phyloP scores from a whole-genome alignment of 805 yeast genomes.

The Pichia manshurica region DNA sequence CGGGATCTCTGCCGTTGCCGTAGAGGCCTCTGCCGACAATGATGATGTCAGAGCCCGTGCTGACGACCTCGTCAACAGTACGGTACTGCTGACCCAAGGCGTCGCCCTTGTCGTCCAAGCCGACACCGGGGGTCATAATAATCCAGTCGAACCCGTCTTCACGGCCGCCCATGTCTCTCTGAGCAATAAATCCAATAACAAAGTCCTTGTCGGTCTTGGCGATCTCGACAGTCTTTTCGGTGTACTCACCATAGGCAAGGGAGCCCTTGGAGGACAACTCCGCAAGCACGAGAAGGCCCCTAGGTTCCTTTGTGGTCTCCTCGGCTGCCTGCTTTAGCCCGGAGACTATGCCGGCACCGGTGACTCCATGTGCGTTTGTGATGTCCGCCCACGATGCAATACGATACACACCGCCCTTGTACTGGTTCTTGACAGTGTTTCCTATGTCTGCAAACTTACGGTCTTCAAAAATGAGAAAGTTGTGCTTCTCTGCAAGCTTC shows the following conservation, averaged over 20 bases:
- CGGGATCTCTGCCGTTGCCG: constrained; percentile 91
- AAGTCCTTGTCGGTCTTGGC: constrained; percentile 79
- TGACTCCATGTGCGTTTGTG: constrained; percentile 95
- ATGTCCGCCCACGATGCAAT: constrained; percentile 95
- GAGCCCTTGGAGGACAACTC: constrained; percentile 93
- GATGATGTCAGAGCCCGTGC: constrained; percentile 86
- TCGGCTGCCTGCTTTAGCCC: constrained; percentile 82
- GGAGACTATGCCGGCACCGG: constrained; percentile 87
- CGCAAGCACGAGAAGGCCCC: constrained; percentile 92
- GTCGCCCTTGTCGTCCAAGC: constrained; percentile 95
- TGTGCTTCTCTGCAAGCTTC: constrained; percentile 69
- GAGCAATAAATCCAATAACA: constrained; percentile 96
- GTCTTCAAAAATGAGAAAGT: constrained; percentile 91
- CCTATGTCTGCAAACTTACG: constrained; percentile 98
- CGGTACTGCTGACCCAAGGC: constrained; percentile 94
- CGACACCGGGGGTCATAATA: constrained; percentile 97
- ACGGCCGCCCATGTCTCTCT: constrained; percentile 75
- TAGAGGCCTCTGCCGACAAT: constrained; percentile 98
- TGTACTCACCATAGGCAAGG: constrained; percentile 87
- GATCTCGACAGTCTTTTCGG: constrained; percentile 80
- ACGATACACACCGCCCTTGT: constrained; percentile 80
- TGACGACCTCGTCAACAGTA: constrained; percentile 77
- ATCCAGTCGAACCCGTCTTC: constrained; percentile 92
- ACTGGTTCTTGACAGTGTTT: constrained; percentile 91
- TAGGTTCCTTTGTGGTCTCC: constrained; percentile 64